Conservation (phyloP, 2,329 filamentous ascomycete genomes). For the Aureobasidium vineae region DNA sequence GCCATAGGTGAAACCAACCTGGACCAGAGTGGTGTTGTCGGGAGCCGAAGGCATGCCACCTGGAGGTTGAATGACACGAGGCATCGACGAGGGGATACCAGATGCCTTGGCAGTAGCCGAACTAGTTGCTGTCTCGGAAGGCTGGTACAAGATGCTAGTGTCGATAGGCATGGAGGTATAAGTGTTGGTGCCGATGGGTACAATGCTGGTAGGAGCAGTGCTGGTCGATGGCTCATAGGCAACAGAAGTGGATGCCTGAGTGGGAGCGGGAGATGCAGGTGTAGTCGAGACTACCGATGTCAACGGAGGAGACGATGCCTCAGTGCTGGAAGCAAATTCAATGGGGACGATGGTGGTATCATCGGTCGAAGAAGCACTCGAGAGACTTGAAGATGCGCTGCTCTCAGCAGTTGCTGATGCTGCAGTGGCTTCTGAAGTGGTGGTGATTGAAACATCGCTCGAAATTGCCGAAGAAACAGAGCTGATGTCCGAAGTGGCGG, state of each 20-base stretch:
- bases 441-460: background rate
- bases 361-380: slow-evolving; percentile 3
- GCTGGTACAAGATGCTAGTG: slow-evolving; percentile 61
- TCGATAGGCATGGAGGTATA: slow-evolving; percentile 53
- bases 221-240: slow-evolving; percentile 35
- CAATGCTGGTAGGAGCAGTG: slow-evolving; percentile 43
- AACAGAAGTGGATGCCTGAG: slow-evolving; percentile 29
- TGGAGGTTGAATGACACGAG: slow-evolving; percentile 71
- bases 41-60: slow-evolving; percentile 58
- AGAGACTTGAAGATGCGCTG: slow-evolving; percentile 6
- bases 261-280: slow-evolving; percentile 21
- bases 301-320: slow-evolving; percentile 14
- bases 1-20: slow-evolving; percentile 77
- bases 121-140: slow-evolving; percentile 39
- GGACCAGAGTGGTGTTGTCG: slow-evolving; percentile 67
- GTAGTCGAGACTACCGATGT: slow-evolving; percentile 5
- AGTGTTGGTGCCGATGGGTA: slow-evolving; percentile 48
- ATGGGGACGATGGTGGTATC: background rate
- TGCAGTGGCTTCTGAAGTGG: slow-evolving; percentile 16
- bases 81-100: slow-evolving; percentile 64
- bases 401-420: slow-evolving; percentile 13
- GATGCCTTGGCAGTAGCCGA: slow-evolving; percentile 46
- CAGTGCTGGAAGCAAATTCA: slow-evolving; percentile 8
- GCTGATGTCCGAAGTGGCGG: background rate
- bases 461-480: background rate